Evolutionary conservation across 108 stramenopile species (phyloP).

Genomic region (Cyclotella cryptica): DNA sequence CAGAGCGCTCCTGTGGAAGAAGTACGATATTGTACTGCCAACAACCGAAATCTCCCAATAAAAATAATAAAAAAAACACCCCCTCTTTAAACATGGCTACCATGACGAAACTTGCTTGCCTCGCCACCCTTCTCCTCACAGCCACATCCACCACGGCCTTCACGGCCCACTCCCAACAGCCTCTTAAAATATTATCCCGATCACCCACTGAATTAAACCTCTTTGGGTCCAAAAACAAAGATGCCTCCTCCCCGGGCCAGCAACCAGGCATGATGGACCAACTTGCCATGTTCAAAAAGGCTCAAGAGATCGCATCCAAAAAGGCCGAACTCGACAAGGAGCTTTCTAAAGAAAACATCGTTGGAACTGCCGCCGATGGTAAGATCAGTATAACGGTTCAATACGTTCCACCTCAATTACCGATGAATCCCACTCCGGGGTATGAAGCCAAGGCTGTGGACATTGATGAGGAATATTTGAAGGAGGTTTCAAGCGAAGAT

Average conservation of each 20-base stretch:
- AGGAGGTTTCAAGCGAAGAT: slow-evolving; percentile 69
- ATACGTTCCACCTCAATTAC: slow-evolving; percentile 78
- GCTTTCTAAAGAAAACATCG: slow-evolving; percentile 59
- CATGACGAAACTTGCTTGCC: slow-evolving; percentile 45
- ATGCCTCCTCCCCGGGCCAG: slow-evolving; percentile 36
- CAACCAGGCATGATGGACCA: slow-evolving; percentile 91
- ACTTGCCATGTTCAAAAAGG: slow-evolving; percentile 91
- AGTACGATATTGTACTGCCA: no score
- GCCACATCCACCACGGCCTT: slow-evolving; percentile 54
- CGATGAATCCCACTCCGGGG: slow-evolving; percentile 85
- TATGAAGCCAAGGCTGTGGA: slow-evolving; percentile 71
- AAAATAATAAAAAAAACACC: no score
- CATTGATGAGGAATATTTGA: slow-evolving; percentile 81
- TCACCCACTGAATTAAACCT: slow-evolving; percentile 58
- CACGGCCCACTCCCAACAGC: slow-evolving; percentile 24
- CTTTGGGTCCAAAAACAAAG: slow-evolving; percentile 71
- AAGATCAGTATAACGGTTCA: slow-evolving; percentile 76
- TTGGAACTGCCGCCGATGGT: slow-evolving; percentile 65
- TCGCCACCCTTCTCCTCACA: slow-evolving; percentile 45
- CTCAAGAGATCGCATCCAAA: slow-evolving; percentile 85
- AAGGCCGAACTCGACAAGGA: slow-evolving; percentile 79
- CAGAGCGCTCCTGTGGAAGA: background rate
- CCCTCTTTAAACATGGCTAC: background rate
- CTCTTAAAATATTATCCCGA: slow-evolving; percentile 9
- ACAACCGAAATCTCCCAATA: no score